Evolutionary conservation across 1,139 yeast species (phyloP), one percentile per base, ranked within the genome.

Genomic region (Candida pseudocylindracea): DNA sequence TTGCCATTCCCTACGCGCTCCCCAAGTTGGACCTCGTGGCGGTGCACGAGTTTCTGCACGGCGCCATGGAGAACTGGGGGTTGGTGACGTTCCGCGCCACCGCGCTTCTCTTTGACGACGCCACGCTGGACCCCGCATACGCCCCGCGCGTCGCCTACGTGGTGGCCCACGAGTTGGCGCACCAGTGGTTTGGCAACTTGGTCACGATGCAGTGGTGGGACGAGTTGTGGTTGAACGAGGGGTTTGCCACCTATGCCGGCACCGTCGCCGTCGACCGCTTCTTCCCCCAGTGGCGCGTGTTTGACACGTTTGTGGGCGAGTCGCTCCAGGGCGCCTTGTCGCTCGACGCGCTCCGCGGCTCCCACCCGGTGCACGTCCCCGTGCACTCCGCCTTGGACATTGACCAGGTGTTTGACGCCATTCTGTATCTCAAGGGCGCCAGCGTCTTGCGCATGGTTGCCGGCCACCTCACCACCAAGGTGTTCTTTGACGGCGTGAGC

Each of bases 121-220:
- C 47, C 28, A 55, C 51, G 20, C 57, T 71, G 12, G 64, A 63
- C 44, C 60, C 62, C 34, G 53, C 60, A 39, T 61, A 63, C 45
- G 62, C 63, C 42, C 42, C 40, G 36, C 40, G 40, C 26, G 72
- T 67, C 28, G 63, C 72, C 10, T 68, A 67, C 39, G 72, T 67
- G 31, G 68, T 67, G 25, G 63, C 67, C 41, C 74, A 67, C 45
- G 74, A 67, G 46, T 51, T 67, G 39, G 72, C 73, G n/a, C 74
- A 67, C 49, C 72, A 68, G 43, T 67, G 73, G 73, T 67, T 67
- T 42, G 74, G 74, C 37, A 63, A 67, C 42, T 60, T 64, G 47
- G 71, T 67, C 36, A 67, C 74, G 31, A 67, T 67, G 73, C 60
- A 65, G 41, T 67, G 67, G 61, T 67, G 74, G 74, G 70, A 68